Conservation (phyloP, 108 stramenopile genomes). For the Cylindrotheca fusiformis region DNA sequence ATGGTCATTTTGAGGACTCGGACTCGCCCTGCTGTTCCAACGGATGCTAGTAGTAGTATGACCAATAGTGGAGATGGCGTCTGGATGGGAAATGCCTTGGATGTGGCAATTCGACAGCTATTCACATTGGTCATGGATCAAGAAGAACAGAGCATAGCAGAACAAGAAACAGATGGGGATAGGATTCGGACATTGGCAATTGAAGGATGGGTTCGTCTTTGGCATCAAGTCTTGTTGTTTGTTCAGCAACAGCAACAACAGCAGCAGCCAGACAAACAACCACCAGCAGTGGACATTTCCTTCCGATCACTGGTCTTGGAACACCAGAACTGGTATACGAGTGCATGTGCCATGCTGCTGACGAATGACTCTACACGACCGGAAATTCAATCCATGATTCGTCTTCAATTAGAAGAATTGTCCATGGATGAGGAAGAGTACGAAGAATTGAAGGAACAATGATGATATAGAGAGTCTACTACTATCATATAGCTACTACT, state of each 20-base stretch:
- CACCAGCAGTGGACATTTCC: background rate
- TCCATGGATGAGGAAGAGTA: constrained; percentile 30
- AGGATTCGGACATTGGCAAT: background rate
- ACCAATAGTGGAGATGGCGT: constrained; percentile 3
- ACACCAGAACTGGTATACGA: constrained; percentile 13
- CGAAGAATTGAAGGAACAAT: constrained; percentile 16
- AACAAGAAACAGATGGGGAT: background rate
- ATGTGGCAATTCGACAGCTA: constrained; percentile 20
- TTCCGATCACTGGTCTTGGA: constrained; percentile 29
- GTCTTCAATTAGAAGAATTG: constrained; percentile 28
- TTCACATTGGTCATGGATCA: constrained; percentile 3
- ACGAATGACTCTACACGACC: constrained; percentile 11
- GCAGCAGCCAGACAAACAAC: background rate
- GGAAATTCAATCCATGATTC: constrained; percentile 31
- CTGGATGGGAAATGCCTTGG: constrained; percentile 19
- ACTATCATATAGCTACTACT: no score
- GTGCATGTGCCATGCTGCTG: constrained; percentile 21
- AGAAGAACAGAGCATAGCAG: no score
- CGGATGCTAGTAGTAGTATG: no score
- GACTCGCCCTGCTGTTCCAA: background rate
- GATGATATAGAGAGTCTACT: no score
- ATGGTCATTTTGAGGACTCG: constrained; percentile 21
- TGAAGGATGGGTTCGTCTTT: constrained; percentile 25
- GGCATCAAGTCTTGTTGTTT: constrained; percentile 22
- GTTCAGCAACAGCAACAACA: constrained; percentile 10